A percentile compares a stretch with the other conserved stretches of the same genome.
Evolutionary conservation across 176 grass and related monocot genomes (phyloP).

Genomic region (Areca catechu): DNA sequence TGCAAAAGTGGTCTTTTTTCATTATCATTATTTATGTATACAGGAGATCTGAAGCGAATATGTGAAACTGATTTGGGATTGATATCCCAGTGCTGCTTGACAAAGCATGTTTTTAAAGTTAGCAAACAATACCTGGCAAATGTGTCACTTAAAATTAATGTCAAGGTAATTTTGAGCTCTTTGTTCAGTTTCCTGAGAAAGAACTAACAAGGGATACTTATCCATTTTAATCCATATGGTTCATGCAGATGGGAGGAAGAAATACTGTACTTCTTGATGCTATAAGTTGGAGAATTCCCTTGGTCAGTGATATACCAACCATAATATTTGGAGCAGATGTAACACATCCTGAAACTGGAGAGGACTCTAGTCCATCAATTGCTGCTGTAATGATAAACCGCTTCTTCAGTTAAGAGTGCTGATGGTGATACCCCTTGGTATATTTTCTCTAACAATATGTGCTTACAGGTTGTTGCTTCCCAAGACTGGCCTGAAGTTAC

Average conservation of each 20-base stretch:
- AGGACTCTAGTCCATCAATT: constrained; percentile 95
- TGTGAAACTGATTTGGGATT: constrained; percentile 98
- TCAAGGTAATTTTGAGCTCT: constrained; percentile 54
- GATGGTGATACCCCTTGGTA: background rate
- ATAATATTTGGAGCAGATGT: constrained; percentile 99
- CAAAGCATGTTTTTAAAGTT: constrained; percentile 98
- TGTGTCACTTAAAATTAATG: constrained; percentile 99
- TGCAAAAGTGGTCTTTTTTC: no score
- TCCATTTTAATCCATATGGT: constrained; percentile 20
- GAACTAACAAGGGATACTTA: no score
- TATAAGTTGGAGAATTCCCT: constrained; percentile 92
- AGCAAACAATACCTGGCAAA: constrained; percentile 99
- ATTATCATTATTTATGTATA: background rate
- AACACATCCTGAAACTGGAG: constrained; percentile 98
- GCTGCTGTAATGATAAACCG: constrained; percentile 57
- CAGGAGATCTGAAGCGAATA: constrained; percentile 97
- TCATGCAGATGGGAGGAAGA: constrained; percentile 88
- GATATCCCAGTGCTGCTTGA: constrained; percentile 97
- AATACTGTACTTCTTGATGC: constrained; percentile 96
- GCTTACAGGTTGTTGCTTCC: constrained; percentile 55
- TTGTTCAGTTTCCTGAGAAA: no score
- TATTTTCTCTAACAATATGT: constrained; percentile 1
- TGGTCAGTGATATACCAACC: constrained; percentile 98
- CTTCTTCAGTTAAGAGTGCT: background rate
- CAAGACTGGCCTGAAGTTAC: constrained; percentile 80